Conservation (phyloP, 306 rosid species). For the Corylus avellana region DNA sequence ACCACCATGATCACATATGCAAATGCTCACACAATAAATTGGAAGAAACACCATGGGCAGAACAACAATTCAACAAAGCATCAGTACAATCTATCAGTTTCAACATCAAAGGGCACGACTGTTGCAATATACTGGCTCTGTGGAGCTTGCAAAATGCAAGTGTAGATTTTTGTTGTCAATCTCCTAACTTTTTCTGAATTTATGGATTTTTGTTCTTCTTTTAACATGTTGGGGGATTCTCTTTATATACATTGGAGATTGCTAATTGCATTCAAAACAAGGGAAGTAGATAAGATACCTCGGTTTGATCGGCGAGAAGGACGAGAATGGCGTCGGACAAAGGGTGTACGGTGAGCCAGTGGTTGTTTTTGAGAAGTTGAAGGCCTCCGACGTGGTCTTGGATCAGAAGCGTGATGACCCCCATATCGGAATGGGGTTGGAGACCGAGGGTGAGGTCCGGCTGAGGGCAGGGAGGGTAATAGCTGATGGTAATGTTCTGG, state of each 20-base stretch:
- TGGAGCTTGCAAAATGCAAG: neutral
- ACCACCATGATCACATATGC: too few relatives aligned
- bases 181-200: too few relatives aligned
- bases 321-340: constrained; percentile 71
- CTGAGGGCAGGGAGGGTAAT: constrained; percentile 86
- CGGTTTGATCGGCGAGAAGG: constrained; percentile 82
- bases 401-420: constrained; percentile 72
- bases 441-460: constrained; percentile 87
- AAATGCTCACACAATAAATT: too few relatives aligned
- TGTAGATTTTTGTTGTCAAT: too few relatives aligned
- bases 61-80: too few relatives aligned
- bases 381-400: constrained; percentile 92
- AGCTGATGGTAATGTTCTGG: constrained; percentile 87
- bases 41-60: too few relatives aligned
- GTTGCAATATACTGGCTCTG: neutral
- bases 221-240: too few relatives aligned
- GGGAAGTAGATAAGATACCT: constrained; percentile 44
- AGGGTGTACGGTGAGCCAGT: constrained; percentile 71
- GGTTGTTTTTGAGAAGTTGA: constrained; percentile 56
- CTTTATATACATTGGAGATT: too few relatives aligned
- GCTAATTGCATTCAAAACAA: neutral
- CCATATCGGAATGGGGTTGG: constrained; percentile 88
- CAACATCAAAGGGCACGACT: neutral
- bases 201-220: too few relatives aligned
- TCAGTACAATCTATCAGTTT: neutral